Conservation (phyloP, 768 basidiomycete genomes). For the Xerocomus spinulosus region DNA sequence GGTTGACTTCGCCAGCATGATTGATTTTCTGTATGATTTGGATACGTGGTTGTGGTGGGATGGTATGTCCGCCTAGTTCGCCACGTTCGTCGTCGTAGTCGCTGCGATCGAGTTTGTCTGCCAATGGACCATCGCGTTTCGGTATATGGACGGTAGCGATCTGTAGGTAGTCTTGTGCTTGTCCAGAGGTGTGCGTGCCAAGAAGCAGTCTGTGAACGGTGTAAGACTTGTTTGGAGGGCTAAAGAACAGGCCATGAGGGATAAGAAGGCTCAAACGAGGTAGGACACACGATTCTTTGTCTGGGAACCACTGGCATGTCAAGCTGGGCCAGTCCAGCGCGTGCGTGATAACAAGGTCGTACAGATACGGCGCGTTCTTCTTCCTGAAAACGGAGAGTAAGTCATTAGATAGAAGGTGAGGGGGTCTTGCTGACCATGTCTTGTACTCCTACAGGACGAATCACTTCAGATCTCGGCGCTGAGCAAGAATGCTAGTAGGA, state of each 20-base stretch:
- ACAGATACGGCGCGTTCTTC: constrained; percentile 96
- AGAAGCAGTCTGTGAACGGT: constrained; percentile 91
- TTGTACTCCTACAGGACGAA: constrained; percentile 65
- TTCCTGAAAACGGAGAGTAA: constrained; percentile 52
- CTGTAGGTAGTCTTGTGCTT: constrained; percentile 91
- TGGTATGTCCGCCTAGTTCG: constrained; percentile 89
- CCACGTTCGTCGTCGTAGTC: constrained; percentile 91
- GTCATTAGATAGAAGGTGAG: neutral
- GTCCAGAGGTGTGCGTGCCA: constrained; percentile 95
- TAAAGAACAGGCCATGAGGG: constrained; percentile 28
- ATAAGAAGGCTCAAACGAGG: neutral
- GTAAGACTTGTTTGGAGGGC: constrained; percentile 89
- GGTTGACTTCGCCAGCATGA: constrained; percentile 92
- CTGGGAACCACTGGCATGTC: constrained; percentile 99
- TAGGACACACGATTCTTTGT: constrained; percentile 80
- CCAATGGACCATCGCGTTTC: constrained; percentile 64
- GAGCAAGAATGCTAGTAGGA: constrained; percentile 6
- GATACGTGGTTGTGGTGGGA: constrained; percentile 80
- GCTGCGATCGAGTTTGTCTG: constrained; percentile 71
- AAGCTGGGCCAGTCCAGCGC: constrained; percentile 97
- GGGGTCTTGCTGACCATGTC: constrained; percentile 54
- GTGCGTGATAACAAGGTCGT: constrained; percentile 96
- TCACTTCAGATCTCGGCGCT: constrained; percentile 7
- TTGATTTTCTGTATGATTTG: constrained; percentile 92
- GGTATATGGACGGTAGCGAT: constrained; percentile 94